These are phyloP conservation scores for Amylostereum chailletii DNA, from an alignment of 1,284 basidiomycete genomes.

Conservation along the genomic window DNA sequence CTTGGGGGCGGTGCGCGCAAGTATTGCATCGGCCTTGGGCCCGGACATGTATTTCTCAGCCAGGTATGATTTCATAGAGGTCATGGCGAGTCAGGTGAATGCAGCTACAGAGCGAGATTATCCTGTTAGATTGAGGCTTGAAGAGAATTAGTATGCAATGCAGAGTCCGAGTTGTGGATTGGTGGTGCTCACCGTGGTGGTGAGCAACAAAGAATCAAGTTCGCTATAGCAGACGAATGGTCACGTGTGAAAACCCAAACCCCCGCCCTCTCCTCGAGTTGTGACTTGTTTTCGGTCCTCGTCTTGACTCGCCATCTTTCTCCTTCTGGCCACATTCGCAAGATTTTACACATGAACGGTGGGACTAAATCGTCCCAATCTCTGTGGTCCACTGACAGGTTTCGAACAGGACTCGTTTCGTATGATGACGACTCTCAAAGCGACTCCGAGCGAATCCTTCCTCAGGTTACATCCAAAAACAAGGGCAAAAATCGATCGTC, in stretches of 20 bases:
- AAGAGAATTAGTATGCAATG: too few relatives aligned
- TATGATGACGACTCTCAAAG: constrained; percentile 60
- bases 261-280: too few relatives aligned
- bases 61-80: constrained; percentile 61
- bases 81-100: constrained; percentile 4
- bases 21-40: constrained; percentile 92
- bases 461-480: constrained; percentile 13
- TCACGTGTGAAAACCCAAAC: too few relatives aligned
- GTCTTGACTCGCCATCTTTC: too few relatives aligned
- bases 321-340: too few relatives aligned
- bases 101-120: too few relatives aligned
- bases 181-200: too few relatives aligned
- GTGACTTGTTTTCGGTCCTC: too few relatives aligned
- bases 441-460: constrained; percentile 33
- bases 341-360: neutral
- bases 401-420: constrained; percentile 49
- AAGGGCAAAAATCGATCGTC: constrained; percentile 19
- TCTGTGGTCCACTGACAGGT: neutral
- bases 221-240: too few relatives aligned
- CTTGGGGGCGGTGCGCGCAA: constrained; percentile 54
- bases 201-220: too few relatives aligned
- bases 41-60: constrained; percentile 94
- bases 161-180: too few relatives aligned
- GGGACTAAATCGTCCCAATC: neutral
- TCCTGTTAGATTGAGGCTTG: too few relatives aligned